Base-by-base conservation (phyloP, 2,329 filamentous ascomycete species). In the Zasmidium angulare region DNA sequence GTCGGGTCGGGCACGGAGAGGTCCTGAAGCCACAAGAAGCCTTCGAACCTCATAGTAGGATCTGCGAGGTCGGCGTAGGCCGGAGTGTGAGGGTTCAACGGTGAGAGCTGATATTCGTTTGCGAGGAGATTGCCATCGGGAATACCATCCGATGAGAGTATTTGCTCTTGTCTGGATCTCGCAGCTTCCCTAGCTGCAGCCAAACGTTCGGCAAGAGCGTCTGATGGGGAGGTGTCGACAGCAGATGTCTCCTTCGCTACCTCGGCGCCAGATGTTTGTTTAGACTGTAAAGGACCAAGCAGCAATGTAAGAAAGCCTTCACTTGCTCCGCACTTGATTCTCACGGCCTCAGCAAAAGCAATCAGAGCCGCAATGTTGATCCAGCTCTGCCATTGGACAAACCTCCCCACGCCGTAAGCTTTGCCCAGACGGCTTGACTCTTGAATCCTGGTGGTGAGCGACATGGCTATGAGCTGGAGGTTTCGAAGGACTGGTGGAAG, bases 1-100 rank as follows among this genome's bases (percentile, higher is more conserved):
- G 77, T 78, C 0, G 83, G 77, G 64, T 88, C 85, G 9, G 82
- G 73, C 0, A 77, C 67, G 3, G 83, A 73, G 14, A 88, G 77
- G 68, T 87, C 78, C 1, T 80, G 77, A 57, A 86, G 86, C 85
- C 85, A 88, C 1, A 85, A 74, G 2, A 81, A 77, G n/a, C 85
- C 85, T 72, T 86, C 85, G 7, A 70, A 77, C 3, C 79, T 77
- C 17, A 88, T 72, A 3, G 79, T 77, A 2, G 79, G 78, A 63
- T 85, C 81, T 29, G 80, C 71, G 67, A 71, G 74, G 6, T 59
- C 56, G 6, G 59, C 46, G 40, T 63, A 67, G 12, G 43, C 49
- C 12, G 36, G n/a, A 7, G n/a, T 36, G 17, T 56, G 47, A 6
- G 46, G 21, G 21, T 31, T 48, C 3, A 53, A n/a, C 3, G 59